Conservation (phyloP, 2,329 filamentous ascomycete species). For the Neofusicoccum kwambonambiense region DNA sequence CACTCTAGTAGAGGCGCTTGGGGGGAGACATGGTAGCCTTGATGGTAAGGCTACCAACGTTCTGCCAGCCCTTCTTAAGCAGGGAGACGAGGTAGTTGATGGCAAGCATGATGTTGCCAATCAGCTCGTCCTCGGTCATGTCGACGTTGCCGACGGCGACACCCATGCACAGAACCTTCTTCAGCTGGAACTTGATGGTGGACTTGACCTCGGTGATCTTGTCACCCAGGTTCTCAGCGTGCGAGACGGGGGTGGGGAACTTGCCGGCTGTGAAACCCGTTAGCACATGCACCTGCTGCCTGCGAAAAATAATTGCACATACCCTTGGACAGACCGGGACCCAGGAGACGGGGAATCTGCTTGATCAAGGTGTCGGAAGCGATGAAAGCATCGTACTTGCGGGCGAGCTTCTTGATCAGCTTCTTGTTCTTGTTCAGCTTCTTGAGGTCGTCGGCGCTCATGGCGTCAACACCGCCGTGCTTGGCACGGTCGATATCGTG, state of each 20-base stretch:
- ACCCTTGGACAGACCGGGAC: conserved; percentile 97
- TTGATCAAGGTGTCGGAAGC: conserved; percentile 97
- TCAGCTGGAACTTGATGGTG: conserved; percentile 99
- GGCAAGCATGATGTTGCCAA: conserved; percentile 98
- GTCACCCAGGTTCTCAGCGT: conserved; percentile 86
- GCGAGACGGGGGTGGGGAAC: conserved; percentile 98
- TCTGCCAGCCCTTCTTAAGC: conserved; percentile 99
- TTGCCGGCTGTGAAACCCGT: conserved; percentile 73
- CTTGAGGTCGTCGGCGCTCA: conserved; percentile 98
- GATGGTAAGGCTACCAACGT: conserved; percentile 98
- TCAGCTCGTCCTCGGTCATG: conserved; percentile 93
- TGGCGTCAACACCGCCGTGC: conserved; percentile 97
- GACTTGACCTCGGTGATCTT: conserved; percentile 99
- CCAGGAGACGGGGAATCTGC: conserved; percentile 99
- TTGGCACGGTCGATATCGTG: conserved; percentile 99
- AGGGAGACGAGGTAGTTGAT: conserved; percentile 99
- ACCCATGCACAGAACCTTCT: conserved; percentile 99
- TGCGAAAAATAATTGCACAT: conserved; percentile 34
- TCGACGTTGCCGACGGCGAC: conserved; percentile 98
- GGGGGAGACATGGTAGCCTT: conserved; percentile 99
- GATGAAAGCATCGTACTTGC: conserved; percentile 99
- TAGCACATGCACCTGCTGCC: conserved; percentile 20
- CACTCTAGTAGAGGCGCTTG: conserved; percentile 88
- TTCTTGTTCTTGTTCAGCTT: conserved; percentile 99
- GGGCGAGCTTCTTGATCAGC: conserved; percentile 99